Conservation (phyloP, 345 rosid species). For the Stellera chamaejasme region DNA sequence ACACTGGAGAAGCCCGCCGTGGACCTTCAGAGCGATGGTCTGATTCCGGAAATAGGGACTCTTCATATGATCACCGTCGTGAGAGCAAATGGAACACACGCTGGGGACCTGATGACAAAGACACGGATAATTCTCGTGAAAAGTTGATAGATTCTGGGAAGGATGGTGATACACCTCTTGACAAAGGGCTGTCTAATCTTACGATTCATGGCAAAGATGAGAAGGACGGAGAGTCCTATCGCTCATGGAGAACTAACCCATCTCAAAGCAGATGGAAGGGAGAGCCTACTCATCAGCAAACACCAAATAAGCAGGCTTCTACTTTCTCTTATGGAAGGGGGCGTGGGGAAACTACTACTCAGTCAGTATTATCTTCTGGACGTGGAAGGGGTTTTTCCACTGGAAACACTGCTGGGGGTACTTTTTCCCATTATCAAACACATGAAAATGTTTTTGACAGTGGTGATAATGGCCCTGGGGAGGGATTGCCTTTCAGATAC, state of each 20-base stretch:
- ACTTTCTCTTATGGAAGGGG: conserved; percentile 58
- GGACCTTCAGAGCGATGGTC: conserved; percentile 71
- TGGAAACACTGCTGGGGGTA: conserved; percentile 35
- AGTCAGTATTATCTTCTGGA: conserved; percentile 46
- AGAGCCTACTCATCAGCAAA: conserved; percentile 54
- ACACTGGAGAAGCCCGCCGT: conserved; percentile 68
- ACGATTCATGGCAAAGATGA: conserved; percentile 59
- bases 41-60: conserved; percentile 69
- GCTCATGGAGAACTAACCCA: conserved; percentile 71
- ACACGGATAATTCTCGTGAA: conserved; percentile 40
- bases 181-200: conserved; percentile 45
- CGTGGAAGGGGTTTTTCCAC: conserved; percentile 54
- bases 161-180: conserved; percentile 56
- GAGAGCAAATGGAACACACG: conserved; percentile 99
- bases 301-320: conserved; percentile 56
- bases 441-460: conserved; percentile 33
- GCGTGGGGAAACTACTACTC: conserved; percentile 47
- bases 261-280: conserved; percentile 73
- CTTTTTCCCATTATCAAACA: conserved; percentile 36
- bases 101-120: conserved; percentile 92
- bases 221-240: conserved; percentile 50
- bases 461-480: conserved; percentile 49
- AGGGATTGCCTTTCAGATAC: conserved; percentile 45
- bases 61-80: conserved; percentile 67
- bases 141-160: conserved; percentile 54